Conservation (phyloP, 225 moss, liverwort and hornwort genomes). For the Anthoceros angustus region DNA sequence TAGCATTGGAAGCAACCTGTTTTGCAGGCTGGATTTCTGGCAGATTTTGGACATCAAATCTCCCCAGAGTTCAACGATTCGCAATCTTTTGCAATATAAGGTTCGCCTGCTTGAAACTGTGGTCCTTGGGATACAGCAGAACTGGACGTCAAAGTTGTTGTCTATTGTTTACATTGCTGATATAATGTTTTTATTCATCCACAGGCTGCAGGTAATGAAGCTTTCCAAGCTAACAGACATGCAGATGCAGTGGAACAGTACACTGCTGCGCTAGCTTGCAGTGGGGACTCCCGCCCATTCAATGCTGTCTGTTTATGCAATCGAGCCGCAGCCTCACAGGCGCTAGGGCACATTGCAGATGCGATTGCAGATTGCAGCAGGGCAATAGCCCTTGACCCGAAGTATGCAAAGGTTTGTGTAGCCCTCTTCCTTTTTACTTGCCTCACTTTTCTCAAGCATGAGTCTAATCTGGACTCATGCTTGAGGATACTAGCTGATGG, state of each 20-base stretch:
- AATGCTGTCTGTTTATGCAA: slow-evolving; percentile 93
- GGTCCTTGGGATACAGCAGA: not conserved
- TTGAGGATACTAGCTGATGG: too few species aligned
- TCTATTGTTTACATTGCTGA: too few species aligned
- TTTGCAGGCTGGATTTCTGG: slow-evolving; percentile 12
- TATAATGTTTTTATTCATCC: not conserved
- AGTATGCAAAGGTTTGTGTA: slow-evolving; percentile 53
- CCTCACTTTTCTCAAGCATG: not conserved
- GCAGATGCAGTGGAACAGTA: slow-evolving; percentile 81
- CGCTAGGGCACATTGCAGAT: slow-evolving; percentile 73
- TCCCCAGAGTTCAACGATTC: slow-evolving; percentile 34
- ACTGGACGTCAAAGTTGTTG: not conserved
- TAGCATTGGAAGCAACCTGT: not conserved
- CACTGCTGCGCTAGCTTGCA: slow-evolving; percentile 70
- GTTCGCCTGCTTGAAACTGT: slow-evolving; percentile 1
- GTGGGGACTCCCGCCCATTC: slow-evolving; percentile 87
- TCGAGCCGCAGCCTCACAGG: slow-evolving; percentile 89
- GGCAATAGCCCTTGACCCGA: slow-evolving; percentile 81
- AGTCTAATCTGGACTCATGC: not conserved
- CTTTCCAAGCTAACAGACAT: slow-evolving; percentile 68
- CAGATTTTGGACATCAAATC: slow-evolving; percentile 23
- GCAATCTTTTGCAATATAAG: slow-evolving; percentile 72
- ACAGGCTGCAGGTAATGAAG: slow-evolving; percentile 60
- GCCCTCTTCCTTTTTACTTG: not conserved
- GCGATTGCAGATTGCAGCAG: slow-evolving; percentile 96